These are phyloP conservation scores for Candida odintsovae DNA, from an alignment of 805 yeast genomes.

Conservation along the genomic window DNA sequence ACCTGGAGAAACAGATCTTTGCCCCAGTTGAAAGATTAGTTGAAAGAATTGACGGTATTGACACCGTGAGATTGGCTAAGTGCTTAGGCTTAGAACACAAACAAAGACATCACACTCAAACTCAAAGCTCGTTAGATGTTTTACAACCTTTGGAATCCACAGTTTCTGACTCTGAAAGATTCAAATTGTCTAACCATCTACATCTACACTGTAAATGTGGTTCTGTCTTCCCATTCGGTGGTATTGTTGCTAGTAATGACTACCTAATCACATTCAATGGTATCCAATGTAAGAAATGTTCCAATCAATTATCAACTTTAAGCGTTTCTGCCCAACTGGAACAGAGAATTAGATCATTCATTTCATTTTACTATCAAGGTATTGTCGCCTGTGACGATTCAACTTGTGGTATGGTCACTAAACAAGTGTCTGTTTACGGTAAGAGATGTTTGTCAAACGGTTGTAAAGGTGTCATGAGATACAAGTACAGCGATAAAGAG, in stretches of 20 bases:
- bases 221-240: slow-evolving; percentile 59
- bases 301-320: slow-evolving; percentile 41
- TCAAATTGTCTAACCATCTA: slow-evolving; percentile 55
- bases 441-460: slow-evolving; percentile 61
- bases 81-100: slow-evolving; percentile 73
- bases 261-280: slow-evolving; percentile 66
- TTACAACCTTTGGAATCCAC: slow-evolving; percentile 77
- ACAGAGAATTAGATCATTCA: slow-evolving; percentile 57
- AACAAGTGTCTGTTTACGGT: slow-evolving; percentile 88
- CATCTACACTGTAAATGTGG: slow-evolving; percentile 60
- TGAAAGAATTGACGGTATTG: slow-evolving; percentile 83
- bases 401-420: slow-evolving; percentile 71
- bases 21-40: slow-evolving; percentile 88
- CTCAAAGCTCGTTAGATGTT: slow-evolving; percentile 29
- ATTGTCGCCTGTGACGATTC: slow-evolving; percentile 82
- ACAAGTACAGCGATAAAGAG: slow-evolving; percentile 69
- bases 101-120: slow-evolving; percentile 28
- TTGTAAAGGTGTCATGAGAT: slow-evolving; percentile 76
- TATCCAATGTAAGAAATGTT: slow-evolving; percentile 61
- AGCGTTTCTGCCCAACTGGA: slow-evolving; percentile 72
- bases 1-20: slow-evolving; percentile 81
- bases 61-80: slow-evolving; percentile 68
- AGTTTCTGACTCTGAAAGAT: slow-evolving; percentile 76
- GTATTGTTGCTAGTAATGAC: slow-evolving; percentile 58
- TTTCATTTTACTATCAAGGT: slow-evolving; percentile 78